Evolutionary conservation across 2,329 filamentous ascomycete species (phyloP).

Genomic region (Claviceps lovelessii): DNA sequence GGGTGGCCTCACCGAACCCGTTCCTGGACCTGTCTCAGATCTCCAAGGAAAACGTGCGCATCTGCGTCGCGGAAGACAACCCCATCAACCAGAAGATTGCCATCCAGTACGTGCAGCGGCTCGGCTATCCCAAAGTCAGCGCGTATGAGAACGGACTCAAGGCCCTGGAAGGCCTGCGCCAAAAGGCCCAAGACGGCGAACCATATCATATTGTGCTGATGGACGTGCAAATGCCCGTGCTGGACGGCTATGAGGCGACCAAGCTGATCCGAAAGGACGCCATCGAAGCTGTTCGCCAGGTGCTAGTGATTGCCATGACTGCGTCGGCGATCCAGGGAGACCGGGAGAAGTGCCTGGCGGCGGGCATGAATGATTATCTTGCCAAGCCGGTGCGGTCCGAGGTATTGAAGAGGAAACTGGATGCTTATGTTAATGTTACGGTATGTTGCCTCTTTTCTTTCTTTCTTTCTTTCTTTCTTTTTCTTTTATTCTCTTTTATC

Average conservation of each 20-base stretch:
- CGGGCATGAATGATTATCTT: conserved; percentile 95
- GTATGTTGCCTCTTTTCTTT: conserved; percentile 9
- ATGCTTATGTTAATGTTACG: conserved; percentile 34
- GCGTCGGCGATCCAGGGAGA: conserved; percentile 90
- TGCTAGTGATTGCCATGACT: conserved; percentile 96
- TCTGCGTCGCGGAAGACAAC: conserved; percentile 93
- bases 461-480: neutral
- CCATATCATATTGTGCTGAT: conserved; percentile 88
- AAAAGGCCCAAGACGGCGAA: conserved; percentile 52
- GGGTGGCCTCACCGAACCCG: conserved; percentile 26
- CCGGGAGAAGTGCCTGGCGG: conserved; percentile 85
- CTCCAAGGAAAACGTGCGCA: conserved; percentile 61
- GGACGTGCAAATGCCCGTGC: conserved; percentile 92
- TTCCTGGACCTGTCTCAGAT: conserved; percentile 57
- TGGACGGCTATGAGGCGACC: conserved; percentile 87
- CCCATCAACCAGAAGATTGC: conserved; percentile 90
- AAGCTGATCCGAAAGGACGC: conserved; percentile 65
- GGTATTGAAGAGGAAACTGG: conserved; percentile 70
- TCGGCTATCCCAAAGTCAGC: conserved; percentile 69
- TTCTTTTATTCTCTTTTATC: neutral
- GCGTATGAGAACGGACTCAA: conserved; percentile 83
- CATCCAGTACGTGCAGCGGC: conserved; percentile 72
- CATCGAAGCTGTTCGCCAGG: conserved; percentile 60
- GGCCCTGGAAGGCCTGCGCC: conserved; percentile 71
- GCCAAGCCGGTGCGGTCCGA: conserved; percentile 89